Base-by-base conservation (phyloP, 2,329 filamentous ascomycete species). In the Metarhizium humberi region DNA sequence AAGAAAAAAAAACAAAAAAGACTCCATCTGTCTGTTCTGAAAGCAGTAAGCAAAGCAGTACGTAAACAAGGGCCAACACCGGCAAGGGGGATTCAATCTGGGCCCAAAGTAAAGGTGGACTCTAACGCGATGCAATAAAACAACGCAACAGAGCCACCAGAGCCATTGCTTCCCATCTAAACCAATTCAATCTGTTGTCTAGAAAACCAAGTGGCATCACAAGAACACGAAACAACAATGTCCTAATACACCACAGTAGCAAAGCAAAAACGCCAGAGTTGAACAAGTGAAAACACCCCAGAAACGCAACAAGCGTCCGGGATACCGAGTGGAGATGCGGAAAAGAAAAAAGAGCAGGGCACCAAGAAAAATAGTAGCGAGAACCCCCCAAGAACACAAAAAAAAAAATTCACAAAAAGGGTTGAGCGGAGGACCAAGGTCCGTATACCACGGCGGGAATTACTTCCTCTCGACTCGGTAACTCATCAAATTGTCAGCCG, bases 401-500 rank as follows among this genome's bases (percentile, higher is more conserved):
- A 45, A 32, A 55, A 32, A 42, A 13, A 13, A 42, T 50, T 54
- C 43, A 49, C 45, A 52, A 64, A 62, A 65, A 62, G 50, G 45
- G 48, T 57, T 52, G 66, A 69, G 69, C 63, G 62, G 63, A 68
- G 65, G 64, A 64, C 55, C 48, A 48, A 54, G 54, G 61, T 53
- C 62, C 61, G 57, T 60, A 47, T 2, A 29, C 4, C 59, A 58
- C 58, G 61, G 59, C 59, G 42, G n/a, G 54, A 43, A 66, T 66
- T 65, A 69, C 55, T 63, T 64, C 72, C 71, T 73, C 71, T 68
- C 71, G 69, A 69, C 69, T 70, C 69, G 59, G 63, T 68, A 7
- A 65, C 66, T 71, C 71, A 72, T 73, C 71, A 71, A 61, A 63
- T 56, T 71, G 69, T 73, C 71, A 71, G 73, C 75, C 75, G 78